Evolutionary conservation across 192 early-diverging fungal species (phyloP).

Genomic region (Coemansia sp.): DNA sequence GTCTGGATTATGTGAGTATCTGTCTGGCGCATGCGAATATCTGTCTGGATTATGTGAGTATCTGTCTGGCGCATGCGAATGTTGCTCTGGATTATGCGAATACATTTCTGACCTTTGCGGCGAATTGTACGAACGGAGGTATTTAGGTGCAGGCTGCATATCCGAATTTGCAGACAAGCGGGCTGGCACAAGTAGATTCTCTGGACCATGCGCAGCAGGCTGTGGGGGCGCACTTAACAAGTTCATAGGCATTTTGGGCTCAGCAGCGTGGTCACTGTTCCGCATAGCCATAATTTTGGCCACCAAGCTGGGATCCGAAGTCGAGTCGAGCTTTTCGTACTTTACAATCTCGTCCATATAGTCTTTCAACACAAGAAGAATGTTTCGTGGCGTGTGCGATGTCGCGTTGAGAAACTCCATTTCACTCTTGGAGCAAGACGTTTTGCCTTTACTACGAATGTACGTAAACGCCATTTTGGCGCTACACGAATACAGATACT

Average conservation of each 20-base stretch:
- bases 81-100: too few species aligned
- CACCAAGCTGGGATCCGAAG: background rate
- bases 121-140: too few species aligned
- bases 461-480: constrained; percentile 12
- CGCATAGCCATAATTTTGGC: background rate
- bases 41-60: background rate
- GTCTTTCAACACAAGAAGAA: constrained; percentile 10
- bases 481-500: constrained; percentile 21
- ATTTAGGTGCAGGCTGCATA: too few species aligned
- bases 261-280: background rate
- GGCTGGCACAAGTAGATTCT: too few species aligned
- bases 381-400: background rate
- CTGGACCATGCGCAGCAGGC: too few species aligned
- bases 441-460: constrained; percentile 4
- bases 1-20: too few species aligned
- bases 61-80: too few species aligned
- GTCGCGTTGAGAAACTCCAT: background rate
- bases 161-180: too few species aligned
- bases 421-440: background rate
- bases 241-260: background rate
- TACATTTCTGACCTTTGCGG: too few species aligned
- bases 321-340: constrained; percentile 7
- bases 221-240: too few species aligned
- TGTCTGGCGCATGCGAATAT: background rate
- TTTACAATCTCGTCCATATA: constrained; percentile 19